Evolutionary conservation across 1,284 basidiomycete species (phyloP).

Genomic region (Tilletiaria anomala): DNA sequence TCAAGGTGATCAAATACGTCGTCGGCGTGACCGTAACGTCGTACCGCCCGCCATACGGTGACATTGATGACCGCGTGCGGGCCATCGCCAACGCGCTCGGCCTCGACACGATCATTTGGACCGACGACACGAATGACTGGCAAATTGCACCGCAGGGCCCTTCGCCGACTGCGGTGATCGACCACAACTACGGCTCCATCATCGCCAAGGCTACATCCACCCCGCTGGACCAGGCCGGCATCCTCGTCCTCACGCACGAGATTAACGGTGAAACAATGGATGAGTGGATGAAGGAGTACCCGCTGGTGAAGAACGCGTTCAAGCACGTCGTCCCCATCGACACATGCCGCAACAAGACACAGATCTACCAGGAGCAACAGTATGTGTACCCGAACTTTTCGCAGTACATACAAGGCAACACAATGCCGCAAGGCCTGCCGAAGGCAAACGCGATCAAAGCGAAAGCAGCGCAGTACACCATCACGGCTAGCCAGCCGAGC

Average conservation of each 20-base stretch:
- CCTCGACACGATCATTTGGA: conserved; percentile 45
- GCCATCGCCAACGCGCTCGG: conserved; percentile 44
- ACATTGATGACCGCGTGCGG: conserved; percentile 47
- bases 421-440: conserved; percentile 21
- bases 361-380: conserved; percentile 4
- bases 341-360: conserved; percentile 33
- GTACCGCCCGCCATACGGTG: conserved; percentile 42
- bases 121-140: conserved; percentile 42
- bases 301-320: conserved; percentile 22
- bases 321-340: conserved; percentile 35
- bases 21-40: conserved; percentile 44
- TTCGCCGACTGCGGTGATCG: conserved; percentile 36
- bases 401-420: conserved; percentile 7
- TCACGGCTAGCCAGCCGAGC: too few species aligned
- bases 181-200: conserved; percentile 40
- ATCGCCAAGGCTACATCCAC: conserved; percentile 1
- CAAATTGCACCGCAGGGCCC: conserved; percentile 31
- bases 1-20: conserved; percentile 44
- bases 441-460: conserved; percentile 11
- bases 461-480: too few species aligned
- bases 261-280: conserved; percentile 32
- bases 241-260: conserved; percentile 36
- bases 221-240: conserved; percentile 11
- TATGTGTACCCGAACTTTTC: conserved; percentile 8
- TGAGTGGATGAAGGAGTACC: conserved; percentile 24